Conservation (phyloP, 2,329 filamentous ascomycete species). For the Fusarium udum region DNA sequence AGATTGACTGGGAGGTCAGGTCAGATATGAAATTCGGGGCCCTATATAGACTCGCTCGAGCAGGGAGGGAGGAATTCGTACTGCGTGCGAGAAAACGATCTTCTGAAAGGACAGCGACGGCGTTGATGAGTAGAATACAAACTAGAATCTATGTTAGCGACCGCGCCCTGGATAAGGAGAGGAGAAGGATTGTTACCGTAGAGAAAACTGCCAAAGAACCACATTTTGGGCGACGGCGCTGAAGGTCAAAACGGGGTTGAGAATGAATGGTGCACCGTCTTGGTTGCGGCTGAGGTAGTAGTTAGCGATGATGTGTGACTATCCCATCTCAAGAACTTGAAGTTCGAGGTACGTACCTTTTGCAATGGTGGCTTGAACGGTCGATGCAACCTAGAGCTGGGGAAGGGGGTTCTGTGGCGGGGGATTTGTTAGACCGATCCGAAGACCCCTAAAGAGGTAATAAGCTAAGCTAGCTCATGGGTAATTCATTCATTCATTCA, state of each 20-base stretch:
- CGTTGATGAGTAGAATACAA: slow-evolving; percentile 88
- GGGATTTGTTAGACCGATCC: slow-evolving; percentile 49
- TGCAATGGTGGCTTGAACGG: slow-evolving; percentile 25
- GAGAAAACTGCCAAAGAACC: slow-evolving; percentile 76
- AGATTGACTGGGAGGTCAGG: slow-evolving; percentile 69
- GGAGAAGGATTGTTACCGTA: slow-evolving; percentile 56
- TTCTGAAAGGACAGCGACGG: slow-evolving; percentile 92
- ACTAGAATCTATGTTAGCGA: slow-evolving; percentile 55
- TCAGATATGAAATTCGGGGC: slow-evolving; percentile 20
- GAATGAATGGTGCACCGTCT: not conserved
- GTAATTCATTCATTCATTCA: not conserved
- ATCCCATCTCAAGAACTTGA: slow-evolving; percentile 1
- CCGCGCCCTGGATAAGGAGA: not conserved
- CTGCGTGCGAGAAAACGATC: slow-evolving; percentile 86
- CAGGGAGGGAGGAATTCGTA: slow-evolving; percentile 39
- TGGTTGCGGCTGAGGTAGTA: not conserved
- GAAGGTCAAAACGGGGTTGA: not conserved
- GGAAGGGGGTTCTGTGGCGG: slow-evolving; percentile 25
- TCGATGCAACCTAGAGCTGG: not conserved
- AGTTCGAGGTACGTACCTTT: slow-evolving; percentile 15
- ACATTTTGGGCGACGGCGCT: slow-evolving; percentile 58
- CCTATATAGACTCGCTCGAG: not conserved
- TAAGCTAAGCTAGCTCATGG: not conserved
- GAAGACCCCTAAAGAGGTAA: slow-evolving; percentile 25
- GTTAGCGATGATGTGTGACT: slow-evolving; percentile 37